Base-by-base conservation (phyloP, 2,329 filamentous ascomycete genomes). In the Phoma sp. region DNA sequence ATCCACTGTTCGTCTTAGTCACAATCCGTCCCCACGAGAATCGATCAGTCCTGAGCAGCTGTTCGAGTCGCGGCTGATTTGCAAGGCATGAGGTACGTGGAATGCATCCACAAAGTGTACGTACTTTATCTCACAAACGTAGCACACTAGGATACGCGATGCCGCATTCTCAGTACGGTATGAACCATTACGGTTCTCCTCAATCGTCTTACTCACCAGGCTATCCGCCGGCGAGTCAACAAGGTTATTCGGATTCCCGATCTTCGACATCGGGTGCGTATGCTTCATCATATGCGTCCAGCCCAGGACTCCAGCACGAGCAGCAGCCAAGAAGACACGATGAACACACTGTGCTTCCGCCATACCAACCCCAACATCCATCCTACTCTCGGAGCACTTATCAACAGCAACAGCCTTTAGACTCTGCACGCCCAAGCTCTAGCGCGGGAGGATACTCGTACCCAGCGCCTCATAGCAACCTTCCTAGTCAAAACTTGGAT, bases 61-160 rank as follows among this genome's bases (percentile, higher is more conserved):
- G 15, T 61, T 65, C 18, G 60, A 64, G 48, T 51, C 65, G 7
- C 61, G 59, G 40, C 66, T 18, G 64, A 66, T 34, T 53, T 66
- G 48, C 68, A 73, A 74, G 71, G 74, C 57, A 76, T 76, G 74
- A 76, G 73, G 74, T 75, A 73, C 33, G 57, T 32, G 21, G 10
- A 15, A 23, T 23, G 40, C 33, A 29, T 17, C 25, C 42, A 18
- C 34, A 32, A 23, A 17, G 11, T 7, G 17, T 30, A 14, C 4
- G n/a, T 17, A 17, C 45, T 18, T n/a, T 15, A 18, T 47, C 66
- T 69, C 18, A 71, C 53, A 33, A 36, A 15, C 30, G 9, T 49
- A 77, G 74, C 71, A 72, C 71, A 54, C 64, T 76, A 62, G 73
- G 68, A 47, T 75, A 69, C 56, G 74, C 75, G 68, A 74, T 75